Evolutionary conservation across 2,329 filamentous ascomycete genomes (phyloP).

Genomic region (Leptographium wingfieldii): DNA sequence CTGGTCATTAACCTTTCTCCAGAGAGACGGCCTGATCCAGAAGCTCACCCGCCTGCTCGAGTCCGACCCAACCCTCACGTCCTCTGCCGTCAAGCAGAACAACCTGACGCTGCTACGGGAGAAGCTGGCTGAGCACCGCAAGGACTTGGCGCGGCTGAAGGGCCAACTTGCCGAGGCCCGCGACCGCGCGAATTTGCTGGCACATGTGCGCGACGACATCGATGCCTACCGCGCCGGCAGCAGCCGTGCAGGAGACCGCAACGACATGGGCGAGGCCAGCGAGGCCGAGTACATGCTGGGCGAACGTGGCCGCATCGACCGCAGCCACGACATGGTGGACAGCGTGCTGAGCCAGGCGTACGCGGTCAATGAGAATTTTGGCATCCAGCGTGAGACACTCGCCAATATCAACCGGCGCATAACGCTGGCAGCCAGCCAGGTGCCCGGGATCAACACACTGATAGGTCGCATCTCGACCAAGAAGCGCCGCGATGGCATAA

Average conservation of each 20-base stretch:
- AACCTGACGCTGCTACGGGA: slow-evolving; percentile 86
- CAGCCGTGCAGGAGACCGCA: slow-evolving; percentile 55
- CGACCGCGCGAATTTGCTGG: slow-evolving; percentile 79
- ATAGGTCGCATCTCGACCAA: slow-evolving; percentile 89
- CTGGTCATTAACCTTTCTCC: slow-evolving; percentile 5
- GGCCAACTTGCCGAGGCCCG: slow-evolving; percentile 63
- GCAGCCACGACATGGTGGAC: slow-evolving; percentile 81
- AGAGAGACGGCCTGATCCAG: slow-evolving; percentile 71
- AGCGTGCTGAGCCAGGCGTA: slow-evolving; percentile 90
- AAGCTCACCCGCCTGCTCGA: slow-evolving; percentile 85
- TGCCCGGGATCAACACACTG: slow-evolving; percentile 84
- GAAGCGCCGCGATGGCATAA: slow-evolving; percentile 89
- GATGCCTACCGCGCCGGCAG: slow-evolving; percentile 73
- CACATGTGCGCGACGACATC: slow-evolving; percentile 85
- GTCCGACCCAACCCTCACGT: slow-evolving; percentile 74
- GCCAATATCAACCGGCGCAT: slow-evolving; percentile 84
- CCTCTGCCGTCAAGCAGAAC: slow-evolving; percentile 93
- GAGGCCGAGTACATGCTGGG: slow-evolving; percentile 97
- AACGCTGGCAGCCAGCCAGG: slow-evolving; percentile 74
- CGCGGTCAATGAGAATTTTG: slow-evolving; percentile 87
- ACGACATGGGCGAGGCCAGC: slow-evolving; percentile 50
- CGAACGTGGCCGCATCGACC: slow-evolving; percentile 74
- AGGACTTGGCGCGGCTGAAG: slow-evolving; percentile 66
- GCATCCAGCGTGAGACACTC: slow-evolving; percentile 74
- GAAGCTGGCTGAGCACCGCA: slow-evolving; percentile 75